Base-by-base conservation (phyloP, 1,284 basidiomycete genomes). In the Neonothopanus nambi region DNA sequence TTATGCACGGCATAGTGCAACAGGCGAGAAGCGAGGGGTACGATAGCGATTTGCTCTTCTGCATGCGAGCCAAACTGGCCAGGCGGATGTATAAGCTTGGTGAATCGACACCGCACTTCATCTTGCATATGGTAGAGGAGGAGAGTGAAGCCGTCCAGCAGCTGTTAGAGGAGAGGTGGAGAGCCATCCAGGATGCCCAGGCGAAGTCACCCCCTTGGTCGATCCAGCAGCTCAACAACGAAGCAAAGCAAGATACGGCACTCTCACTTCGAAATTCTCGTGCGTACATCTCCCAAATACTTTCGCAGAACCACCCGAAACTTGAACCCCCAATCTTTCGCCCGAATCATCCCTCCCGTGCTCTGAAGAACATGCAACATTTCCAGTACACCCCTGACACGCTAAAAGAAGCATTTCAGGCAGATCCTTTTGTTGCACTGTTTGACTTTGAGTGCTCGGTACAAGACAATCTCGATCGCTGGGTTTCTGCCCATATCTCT, bases 381-480 rank as follows among this genome's bases (percentile, higher is more conserved):
- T 42, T 42, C n/a, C 9, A 21, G 5, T 9, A 4, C 18, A 23
- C 11, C 18, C 4, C 18, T 11, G 11, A 42, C 11, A 56, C 8
- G 51, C 73, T 9, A 35, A 67, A 1, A 69, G 63, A 42, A 5
- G 40, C 8, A 4, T 21, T 42, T 5, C 4, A 24, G 12, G 7
- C 11, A 21, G 40, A 71, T 5, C 51, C 63, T 0, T 45, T 58
- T 20, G 2, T 66, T n/a, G 51, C 66, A 0, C 59, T 74, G 0
- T 63, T 58, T 5, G 72, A 76, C 52, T 63, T 76, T 6, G 72
- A 75, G n/a, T n/a, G n/a, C n/a, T n/a, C n/a, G n/a, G n/a, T n/a
- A n/a, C n/a, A n/a, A n/a, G n/a, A n/a, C n/a, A n/a, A n/a, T n/a
- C n/a, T n/a, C n/a, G n/a, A n/a, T n/a, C n/a, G n/a, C n/a, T n/a